phyloP scores from a whole-genome alignment of 192 early-diverging fungal genomes.

The Spinellus fusiger region DNA sequence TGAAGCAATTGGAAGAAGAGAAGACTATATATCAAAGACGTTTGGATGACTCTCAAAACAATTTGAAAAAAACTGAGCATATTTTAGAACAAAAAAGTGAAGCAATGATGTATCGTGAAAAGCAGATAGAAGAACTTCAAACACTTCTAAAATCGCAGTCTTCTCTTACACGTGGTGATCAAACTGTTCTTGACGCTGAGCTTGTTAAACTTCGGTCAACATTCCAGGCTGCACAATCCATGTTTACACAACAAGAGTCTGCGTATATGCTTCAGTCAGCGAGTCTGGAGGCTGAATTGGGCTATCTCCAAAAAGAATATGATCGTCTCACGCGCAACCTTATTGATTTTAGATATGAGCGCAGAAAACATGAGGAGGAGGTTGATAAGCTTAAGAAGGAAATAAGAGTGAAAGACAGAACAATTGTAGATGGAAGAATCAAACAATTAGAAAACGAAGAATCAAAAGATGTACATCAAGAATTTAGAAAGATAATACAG shows the following conservation, averaged over 20 bases:
- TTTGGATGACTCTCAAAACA: too few relatives aligned
- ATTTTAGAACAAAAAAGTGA: too few relatives aligned
- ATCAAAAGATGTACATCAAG: constrained; percentile 40
- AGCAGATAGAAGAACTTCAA: neutral
- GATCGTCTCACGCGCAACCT: constrained; percentile 38
- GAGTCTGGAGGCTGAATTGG: constrained; percentile 28
- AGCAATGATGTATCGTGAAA: too few relatives aligned
- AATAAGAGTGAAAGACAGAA: constrained; percentile 14
- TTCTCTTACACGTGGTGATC: neutral
- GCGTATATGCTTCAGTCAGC: constrained; percentile 23
- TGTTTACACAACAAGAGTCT: constrained; percentile 15
- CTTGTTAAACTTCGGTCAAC: neutral
- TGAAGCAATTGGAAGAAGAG: too few relatives aligned
- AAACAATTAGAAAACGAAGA: constrained; percentile 25
- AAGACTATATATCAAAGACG: too few relatives aligned
- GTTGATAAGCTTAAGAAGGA: constrained; percentile 9
- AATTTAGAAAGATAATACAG: constrained; percentile 46
- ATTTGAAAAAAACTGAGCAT: too few relatives aligned
- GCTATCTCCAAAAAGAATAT: constrained; percentile 31
- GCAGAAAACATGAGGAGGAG: constrained; percentile 26
- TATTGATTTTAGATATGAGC: constrained; percentile 33
- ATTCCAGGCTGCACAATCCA: neutral
- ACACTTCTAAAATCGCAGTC: neutral
- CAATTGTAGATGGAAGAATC: constrained; percentile 31
- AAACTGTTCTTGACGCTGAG: neutral